A percentile compares a stretch with the other conserved stretches of the same genome.
Conservation (phyloP, 495 filamentous ascomycete genomes). For the Cryomyces antarcticus region DNA sequence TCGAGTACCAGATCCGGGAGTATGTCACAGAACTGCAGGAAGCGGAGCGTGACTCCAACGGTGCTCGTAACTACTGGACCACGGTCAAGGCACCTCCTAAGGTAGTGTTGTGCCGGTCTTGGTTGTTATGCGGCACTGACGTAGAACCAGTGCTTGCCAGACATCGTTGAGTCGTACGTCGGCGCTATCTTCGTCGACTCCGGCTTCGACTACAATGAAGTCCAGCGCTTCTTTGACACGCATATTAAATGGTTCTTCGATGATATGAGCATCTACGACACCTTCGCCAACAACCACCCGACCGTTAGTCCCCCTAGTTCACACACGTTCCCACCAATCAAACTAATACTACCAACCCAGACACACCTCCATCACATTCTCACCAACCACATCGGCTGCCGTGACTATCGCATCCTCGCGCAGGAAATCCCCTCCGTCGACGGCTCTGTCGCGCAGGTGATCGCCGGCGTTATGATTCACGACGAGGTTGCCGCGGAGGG, state of each 20-base stretch:
- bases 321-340: not conserved
- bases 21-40: conserved; percentile 49
- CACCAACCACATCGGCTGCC: conserved; percentile 29
- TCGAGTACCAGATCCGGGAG: conserved; percentile 42
- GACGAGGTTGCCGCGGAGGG: conserved; percentile 41
- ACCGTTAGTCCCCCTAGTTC: conserved; percentile 24
- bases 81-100: conserved; percentile 53
- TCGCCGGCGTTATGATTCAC: conserved; percentile 66
- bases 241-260: conserved; percentile 62
- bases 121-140: not conserved
- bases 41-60: conserved; percentile 31
- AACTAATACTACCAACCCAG: conserved; percentile 16
- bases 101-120: conserved; percentile 13
- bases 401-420: conserved; percentile 32
- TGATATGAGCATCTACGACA: conserved; percentile 78
- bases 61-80: conserved; percentile 64
- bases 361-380: conserved; percentile 34
- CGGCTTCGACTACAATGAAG: conserved; percentile 48
- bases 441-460: conserved; percentile 26
- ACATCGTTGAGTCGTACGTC: conserved; percentile 77
- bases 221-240: conserved; percentile 55
- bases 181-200: conserved; percentile 89
- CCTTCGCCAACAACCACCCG: conserved; percentile 76
- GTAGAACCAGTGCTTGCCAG: conserved; percentile 38
- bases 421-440: conserved; percentile 26